Evolutionary conservation across 1,284 basidiomycete species (phyloP).

Genomic region (Ceratobasidium sp.): DNA sequence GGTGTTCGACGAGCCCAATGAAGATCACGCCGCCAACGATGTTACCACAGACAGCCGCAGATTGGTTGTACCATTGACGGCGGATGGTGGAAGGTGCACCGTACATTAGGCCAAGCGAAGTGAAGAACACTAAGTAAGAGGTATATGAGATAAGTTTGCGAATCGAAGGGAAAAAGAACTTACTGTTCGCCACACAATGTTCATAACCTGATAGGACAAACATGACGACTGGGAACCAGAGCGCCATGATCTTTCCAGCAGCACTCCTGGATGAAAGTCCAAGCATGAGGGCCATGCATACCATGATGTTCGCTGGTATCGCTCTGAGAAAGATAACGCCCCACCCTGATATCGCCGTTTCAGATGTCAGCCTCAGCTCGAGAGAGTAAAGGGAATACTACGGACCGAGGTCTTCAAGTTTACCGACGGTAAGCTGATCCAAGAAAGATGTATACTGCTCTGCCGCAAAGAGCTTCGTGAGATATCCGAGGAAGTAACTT

Average conservation of each 20-base stretch:
- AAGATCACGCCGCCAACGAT: slow-evolving; percentile 48
- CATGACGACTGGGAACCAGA: slow-evolving; percentile 49
- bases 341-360: slow-evolving; percentile 44
- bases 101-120: slow-evolving; percentile 49
- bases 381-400: neutral
- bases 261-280: slow-evolving; percentile 48
- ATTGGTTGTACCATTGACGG: slow-evolving; percentile 49
- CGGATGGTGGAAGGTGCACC: slow-evolving; percentile 47
- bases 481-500: slow-evolving; percentile 49
- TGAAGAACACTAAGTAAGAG: slow-evolving; percentile 47
- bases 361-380: slow-evolving; percentile 5
- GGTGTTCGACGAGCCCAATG: slow-evolving; percentile 46
- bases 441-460: slow-evolving; percentile 24
- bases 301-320: slow-evolving; percentile 49
- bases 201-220: slow-evolving; percentile 46
- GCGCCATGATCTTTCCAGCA: slow-evolving; percentile 49
- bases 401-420: neutral
- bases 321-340: slow-evolving; percentile 49
- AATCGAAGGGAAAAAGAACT: neutral
- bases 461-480: slow-evolving; percentile 47
- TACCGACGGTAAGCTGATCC: slow-evolving; percentile 12
- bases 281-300: slow-evolving; percentile 49
- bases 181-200: slow-evolving; percentile 49
- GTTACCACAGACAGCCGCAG: slow-evolving; percentile 49
- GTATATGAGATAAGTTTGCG: neutral